Percentiles rank a stretch among this genome's conserved stretches.
phyloP scores from a whole-genome alignment of 768 basidiomycete genomes.

The Symmetrospora coprosmae region DNA sequence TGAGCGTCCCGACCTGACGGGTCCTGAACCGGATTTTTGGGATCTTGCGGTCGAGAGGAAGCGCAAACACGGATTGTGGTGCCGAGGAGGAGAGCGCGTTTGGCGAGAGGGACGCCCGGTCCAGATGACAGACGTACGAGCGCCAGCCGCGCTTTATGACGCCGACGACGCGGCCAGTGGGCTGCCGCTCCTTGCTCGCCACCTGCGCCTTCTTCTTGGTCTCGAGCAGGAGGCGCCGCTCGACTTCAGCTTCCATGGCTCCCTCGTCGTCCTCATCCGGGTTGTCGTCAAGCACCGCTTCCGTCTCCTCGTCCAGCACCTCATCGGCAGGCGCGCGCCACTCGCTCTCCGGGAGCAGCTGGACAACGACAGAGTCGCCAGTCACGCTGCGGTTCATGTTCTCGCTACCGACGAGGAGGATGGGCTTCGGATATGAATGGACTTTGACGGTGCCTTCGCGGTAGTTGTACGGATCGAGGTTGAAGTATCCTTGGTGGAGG shows the following conservation, averaged over 20 bases:
- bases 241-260: conserved; percentile 39
- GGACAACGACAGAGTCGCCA: conserved; percentile 81
- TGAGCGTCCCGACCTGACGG: conserved; percentile 72
- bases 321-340: conserved; percentile 89
- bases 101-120: conserved; percentile 69
- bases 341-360: conserved; percentile 68
- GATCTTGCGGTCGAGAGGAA: conserved; percentile 75
- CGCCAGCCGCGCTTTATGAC: conserved; percentile 92
- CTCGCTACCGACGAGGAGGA: conserved; percentile 72
- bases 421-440: conserved; percentile 56
- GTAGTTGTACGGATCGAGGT: conserved; percentile 89
- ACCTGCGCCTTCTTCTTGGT: conserved; percentile 35
- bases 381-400: conserved; percentile 92
- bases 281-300: conserved; percentile 71
- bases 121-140: conserved; percentile 92
- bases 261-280: conserved; percentile 54
- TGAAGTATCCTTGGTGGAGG: conserved; percentile 84
- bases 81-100: conserved; percentile 53
- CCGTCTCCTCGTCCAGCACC: conserved; percentile 83
- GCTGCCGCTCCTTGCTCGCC: conserved; percentile 53
- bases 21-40: conserved; percentile 90
- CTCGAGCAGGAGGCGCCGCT: conserved; percentile 39
- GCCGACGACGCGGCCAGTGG: conserved; percentile 82
- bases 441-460: conserved; percentile 76
- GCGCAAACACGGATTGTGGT: conserved; percentile 83